Base-by-base conservation (phyloP, 2,329 filamentous ascomycete species). In the Epichloe brachyelytri region DNA sequence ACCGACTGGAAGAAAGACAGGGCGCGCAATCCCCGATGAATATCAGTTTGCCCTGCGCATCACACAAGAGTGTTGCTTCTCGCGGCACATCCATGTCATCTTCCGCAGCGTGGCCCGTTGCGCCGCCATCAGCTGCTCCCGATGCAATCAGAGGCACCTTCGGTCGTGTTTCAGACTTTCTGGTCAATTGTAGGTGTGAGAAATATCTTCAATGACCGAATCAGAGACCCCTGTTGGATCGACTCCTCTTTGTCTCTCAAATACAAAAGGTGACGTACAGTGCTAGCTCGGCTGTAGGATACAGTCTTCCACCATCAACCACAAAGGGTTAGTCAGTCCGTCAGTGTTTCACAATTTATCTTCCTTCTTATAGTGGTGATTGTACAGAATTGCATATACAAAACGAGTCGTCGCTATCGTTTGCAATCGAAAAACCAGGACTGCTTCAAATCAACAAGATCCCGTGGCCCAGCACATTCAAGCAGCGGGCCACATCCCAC, bases 1-100 rank as follows among this genome's bases (percentile, higher is more conserved):
- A 78, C 71, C 0, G 74, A 77, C 55, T 78, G 75, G 56, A 78
- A 78, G 54, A 79, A 74, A 0, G 75, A 78, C 19, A 79, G 62
- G 76, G 76, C 4, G 76, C 76, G 55, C 75, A 78, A 58, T 79
- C 76, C 5, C 76, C 76, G 22, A 78, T 74, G 58, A 79, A 79
- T 33, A 76, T 73, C 20, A 77, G 59, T 56, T 77, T 77, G 1
- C 76, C 76, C 51, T 76, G 72, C 0, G 73, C 68, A 54, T 79
- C 76, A 41, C 71, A 71, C 0, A 78, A 63, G 5, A 78, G 62
- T 2, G 75, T 65, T 3, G 75, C 76, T 52, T 79, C 76, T 1
- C 74, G 67, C 2, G 74, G 76, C 3, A 78, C 76, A 20, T 78
- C 75, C 0, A 75, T 74, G 53, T 78, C 74, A 38, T 78, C 75